Conservation (phyloP, 352 stramenopile genomes). For the Elongisporangium anandrum region DNA sequence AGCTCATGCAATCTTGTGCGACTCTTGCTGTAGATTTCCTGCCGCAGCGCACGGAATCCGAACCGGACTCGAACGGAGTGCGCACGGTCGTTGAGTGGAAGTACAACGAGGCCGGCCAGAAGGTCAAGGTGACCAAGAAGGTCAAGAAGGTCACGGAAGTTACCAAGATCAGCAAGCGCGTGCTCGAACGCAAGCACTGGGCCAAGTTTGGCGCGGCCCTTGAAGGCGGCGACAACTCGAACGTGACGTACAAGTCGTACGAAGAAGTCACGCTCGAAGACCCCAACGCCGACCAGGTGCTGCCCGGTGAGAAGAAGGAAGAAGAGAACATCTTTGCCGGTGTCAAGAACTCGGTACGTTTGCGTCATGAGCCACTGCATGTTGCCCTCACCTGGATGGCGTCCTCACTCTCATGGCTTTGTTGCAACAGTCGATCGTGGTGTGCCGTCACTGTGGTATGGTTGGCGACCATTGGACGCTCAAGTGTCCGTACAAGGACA, state of each 20-base stretch:
- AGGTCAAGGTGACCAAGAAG: slow-evolving; percentile 90
- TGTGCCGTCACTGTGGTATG: slow-evolving; percentile 89
- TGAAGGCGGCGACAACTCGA: slow-evolving; percentile 68
- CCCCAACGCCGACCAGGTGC: slow-evolving; percentile 82
- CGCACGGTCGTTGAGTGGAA: slow-evolving; percentile 89
- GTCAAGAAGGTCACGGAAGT: slow-evolving; percentile 85
- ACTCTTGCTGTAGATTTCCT: slow-evolving; percentile 39
- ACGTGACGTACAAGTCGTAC: slow-evolving; percentile 85
- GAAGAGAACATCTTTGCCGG: slow-evolving; percentile 85
- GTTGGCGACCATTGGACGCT: slow-evolving; percentile 88
- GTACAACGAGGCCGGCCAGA: slow-evolving; percentile 84
- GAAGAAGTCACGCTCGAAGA: slow-evolving; percentile 81
- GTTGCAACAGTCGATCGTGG: slow-evolving; percentile 58
- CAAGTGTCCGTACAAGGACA: slow-evolving; percentile 91
- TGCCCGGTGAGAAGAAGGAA: slow-evolving; percentile 87
- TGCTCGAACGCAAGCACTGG: slow-evolving; percentile 79
- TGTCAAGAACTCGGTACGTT: slow-evolving; percentile 70
- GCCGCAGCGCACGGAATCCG: slow-evolving; percentile 77
- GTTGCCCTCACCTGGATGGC: too few relatives aligned
- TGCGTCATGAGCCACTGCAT: background rate
- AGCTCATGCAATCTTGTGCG: background rate
- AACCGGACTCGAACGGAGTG: slow-evolving; percentile 76
- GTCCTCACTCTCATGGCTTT: background rate
- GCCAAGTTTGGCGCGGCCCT: slow-evolving; percentile 78
- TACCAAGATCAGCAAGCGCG: slow-evolving; percentile 80